Conservation (phyloP, 1,284 basidiomycete species). For the Singerocomus inundabilis region DNA sequence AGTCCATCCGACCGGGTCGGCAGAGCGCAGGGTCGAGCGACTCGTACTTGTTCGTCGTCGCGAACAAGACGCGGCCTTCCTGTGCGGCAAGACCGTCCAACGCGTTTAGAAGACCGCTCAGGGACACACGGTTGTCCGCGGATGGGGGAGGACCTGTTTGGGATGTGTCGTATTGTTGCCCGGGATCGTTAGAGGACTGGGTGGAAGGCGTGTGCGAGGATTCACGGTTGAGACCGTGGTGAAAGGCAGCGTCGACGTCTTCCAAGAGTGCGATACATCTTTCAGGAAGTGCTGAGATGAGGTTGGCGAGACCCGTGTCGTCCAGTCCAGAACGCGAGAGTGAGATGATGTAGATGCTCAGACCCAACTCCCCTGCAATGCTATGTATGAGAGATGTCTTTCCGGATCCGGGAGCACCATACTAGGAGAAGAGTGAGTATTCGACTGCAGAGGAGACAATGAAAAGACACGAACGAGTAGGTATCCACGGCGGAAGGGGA, state of each 20-base stretch:
- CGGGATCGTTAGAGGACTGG: background rate
- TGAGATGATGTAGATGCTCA: constrained; percentile 74
- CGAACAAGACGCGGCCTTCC: constrained; percentile 74
- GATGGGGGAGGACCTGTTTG: constrained; percentile 9
- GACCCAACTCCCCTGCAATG: constrained; percentile 70
- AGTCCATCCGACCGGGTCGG: constrained; percentile 77
- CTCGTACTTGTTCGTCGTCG: constrained; percentile 70
- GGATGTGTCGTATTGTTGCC: background rate
- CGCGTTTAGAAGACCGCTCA: constrained; percentile 72
- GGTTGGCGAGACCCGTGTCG: constrained; percentile 56
- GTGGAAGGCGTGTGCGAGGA: background rate
- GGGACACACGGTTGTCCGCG: constrained; percentile 42
- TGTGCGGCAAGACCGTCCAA: constrained; percentile 74
- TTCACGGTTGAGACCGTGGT: constrained; percentile 51
- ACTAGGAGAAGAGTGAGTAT: constrained; percentile 34
- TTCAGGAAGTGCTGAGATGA: constrained; percentile 65
- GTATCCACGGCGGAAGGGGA: constrained; percentile 73
- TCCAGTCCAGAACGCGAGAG: constrained; percentile 71
- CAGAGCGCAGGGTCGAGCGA: constrained; percentile 69
- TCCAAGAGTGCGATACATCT: constrained; percentile 77
- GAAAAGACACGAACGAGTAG: constrained; percentile 44
- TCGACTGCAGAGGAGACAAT: background rate
- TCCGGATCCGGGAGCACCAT: constrained; percentile 73
- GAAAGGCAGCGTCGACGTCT: constrained; percentile 76
- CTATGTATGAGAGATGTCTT: constrained; percentile 76